Evolutionary conservation across 78 protist species (phyloP).

Genomic region (Dictyostelium brefeldianum): DNA sequence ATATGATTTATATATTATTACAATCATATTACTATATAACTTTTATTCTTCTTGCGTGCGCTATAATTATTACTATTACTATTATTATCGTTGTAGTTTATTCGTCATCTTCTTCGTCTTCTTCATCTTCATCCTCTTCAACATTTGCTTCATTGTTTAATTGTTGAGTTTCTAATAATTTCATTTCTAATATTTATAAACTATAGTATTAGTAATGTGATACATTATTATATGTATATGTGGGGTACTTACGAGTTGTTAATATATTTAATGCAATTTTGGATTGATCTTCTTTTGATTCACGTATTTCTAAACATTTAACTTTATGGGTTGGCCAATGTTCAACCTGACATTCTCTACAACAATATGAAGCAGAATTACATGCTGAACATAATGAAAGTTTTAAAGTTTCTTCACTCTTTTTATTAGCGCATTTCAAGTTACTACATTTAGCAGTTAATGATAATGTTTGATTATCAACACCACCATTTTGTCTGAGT

Average conservation of each 20-base stretch:
- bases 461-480: background rate
- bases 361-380: slow-evolving; percentile 34
- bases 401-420: background rate
- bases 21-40: too few species aligned
- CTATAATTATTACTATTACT: too few species aligned
- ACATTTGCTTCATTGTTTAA: background rate
- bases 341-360: slow-evolving; percentile 46
- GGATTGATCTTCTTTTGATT: slow-evolving; percentile 1
- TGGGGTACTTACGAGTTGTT: background rate
- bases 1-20: too few species aligned
- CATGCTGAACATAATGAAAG: slow-evolving; percentile 43
- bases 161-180: slow-evolving; percentile 10
- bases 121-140: too few species aligned
- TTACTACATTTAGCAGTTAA: slow-evolving; percentile 9
- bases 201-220: too few species aligned
- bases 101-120: too few species aligned
- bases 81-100: too few species aligned
- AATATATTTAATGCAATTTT: background rate
- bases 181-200: slow-evolving; percentile 3
- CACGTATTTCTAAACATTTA: slow-evolving; percentile 18
- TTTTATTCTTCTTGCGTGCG: too few species aligned
- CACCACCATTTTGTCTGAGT: background rate
- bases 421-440: background rate
- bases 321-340: slow-evolving; percentile 60
- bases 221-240: too few species aligned